phyloP scores from a whole-genome alignment of 352 stramenopile genomes.

The Phytophthora multivora region DNA sequence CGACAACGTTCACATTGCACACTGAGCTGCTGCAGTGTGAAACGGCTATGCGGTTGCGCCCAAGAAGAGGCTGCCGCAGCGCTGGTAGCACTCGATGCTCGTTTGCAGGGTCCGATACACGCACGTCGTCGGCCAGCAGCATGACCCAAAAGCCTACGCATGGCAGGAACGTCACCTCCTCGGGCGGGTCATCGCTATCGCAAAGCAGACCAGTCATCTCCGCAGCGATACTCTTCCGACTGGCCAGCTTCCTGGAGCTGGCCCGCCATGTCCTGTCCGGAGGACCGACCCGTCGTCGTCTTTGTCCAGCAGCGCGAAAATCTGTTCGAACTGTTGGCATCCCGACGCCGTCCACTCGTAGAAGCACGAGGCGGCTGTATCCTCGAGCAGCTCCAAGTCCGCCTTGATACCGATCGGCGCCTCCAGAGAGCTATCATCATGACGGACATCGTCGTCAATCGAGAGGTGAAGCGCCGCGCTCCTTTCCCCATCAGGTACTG shows the following conservation, averaged over 20 bases:
- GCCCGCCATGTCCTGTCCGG: constrained; percentile 43
- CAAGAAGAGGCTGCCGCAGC: constrained; percentile 50
- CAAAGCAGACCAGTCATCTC: constrained; percentile 54
- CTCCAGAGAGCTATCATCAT: constrained; percentile 30
- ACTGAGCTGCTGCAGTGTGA: background rate
- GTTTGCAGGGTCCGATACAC: constrained; percentile 50
- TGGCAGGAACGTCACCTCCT: constrained; percentile 58
- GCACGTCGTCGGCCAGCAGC: constrained; percentile 46
- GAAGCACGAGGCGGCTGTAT: constrained; percentile 50
- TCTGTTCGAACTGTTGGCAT: constrained; percentile 35
- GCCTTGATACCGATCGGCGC: constrained; percentile 52
- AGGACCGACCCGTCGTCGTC: constrained; percentile 59
- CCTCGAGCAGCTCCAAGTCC: constrained; percentile 58
- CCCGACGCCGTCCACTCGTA: constrained; percentile 43
- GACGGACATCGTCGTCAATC: constrained; percentile 50
- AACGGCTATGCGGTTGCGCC: constrained; percentile 10
- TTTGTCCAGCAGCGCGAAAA: constrained; percentile 54
- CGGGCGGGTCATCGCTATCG: constrained; percentile 46
- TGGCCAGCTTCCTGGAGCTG: constrained; percentile 48
- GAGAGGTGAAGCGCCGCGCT: constrained; percentile 21
- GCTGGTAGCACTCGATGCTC: constrained; percentile 38
- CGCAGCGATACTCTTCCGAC: constrained; percentile 35
- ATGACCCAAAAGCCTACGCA: constrained; percentile 63
- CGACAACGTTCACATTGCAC: constrained; percentile 15
- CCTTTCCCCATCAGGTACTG: background rate